A percentile compares a stretch with the other conserved stretches of the same genome.
Evolutionary conservation across 345 rosid genomes (phyloP).

Genomic region (Boechera divaricarpa): DNA sequence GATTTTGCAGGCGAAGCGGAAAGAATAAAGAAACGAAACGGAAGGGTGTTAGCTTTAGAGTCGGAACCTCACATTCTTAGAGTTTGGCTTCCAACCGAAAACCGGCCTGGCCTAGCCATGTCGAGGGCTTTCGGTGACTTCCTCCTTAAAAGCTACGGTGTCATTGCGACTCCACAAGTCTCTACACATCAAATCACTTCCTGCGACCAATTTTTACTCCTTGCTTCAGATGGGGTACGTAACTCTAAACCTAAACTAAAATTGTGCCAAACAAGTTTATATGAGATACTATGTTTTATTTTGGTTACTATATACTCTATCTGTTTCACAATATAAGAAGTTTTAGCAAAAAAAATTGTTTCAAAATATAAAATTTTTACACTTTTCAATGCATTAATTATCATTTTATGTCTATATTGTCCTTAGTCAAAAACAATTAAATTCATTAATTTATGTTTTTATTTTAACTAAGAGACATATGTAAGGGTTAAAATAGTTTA

Average conservation of each 20-base stretch:
- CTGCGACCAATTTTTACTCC: slow-evolving; percentile 63
- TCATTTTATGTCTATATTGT: no score
- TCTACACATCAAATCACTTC: slow-evolving; percentile 60
- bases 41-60: slow-evolving; percentile 72
- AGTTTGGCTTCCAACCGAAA: slow-evolving; percentile 86
- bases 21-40: slow-evolving; percentile 71
- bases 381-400: no score
- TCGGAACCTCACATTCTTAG: slow-evolving; percentile 77
- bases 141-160: slow-evolving; percentile 69
- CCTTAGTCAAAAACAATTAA: no score
- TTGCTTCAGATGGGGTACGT: slow-evolving; percentile 87
- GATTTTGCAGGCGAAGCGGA: slow-evolving; percentile 72
- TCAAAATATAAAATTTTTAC: no score
- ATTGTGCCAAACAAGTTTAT: background rate
- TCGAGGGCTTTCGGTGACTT: slow-evolving; percentile 90
- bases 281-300: background rate
- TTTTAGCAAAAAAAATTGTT: no score
- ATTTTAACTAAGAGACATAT: no score
- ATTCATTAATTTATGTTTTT: no score
- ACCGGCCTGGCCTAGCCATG: slow-evolving; percentile 95
- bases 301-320: background rate
- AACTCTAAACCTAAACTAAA: background rate
- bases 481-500: no score
- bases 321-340: no score
- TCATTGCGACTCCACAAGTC: slow-evolving; percentile 74